A percentile compares a stretch with the other conserved stretches of the same genome.
Conservation (phyloP, 2,329 filamentous ascomycete genomes). For the Alternaria conjuncta region DNA sequence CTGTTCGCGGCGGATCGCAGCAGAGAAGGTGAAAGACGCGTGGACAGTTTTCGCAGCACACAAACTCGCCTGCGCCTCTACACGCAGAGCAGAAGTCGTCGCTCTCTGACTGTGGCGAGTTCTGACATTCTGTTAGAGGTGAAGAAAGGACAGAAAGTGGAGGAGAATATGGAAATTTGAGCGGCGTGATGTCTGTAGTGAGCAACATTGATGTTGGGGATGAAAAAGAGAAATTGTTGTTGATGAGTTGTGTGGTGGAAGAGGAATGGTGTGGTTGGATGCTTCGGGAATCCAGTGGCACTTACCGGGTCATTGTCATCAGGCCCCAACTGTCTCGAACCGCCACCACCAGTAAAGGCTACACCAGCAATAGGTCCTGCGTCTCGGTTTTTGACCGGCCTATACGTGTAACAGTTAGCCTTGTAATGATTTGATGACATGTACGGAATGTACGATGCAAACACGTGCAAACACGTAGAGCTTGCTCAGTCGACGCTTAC, state of each 20-base stretch:
- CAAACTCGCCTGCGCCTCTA: constrained; percentile 79
- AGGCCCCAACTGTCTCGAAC: constrained; percentile 66
- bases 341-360: constrained; percentile 62
- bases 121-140: constrained; percentile 51
- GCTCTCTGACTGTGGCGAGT: constrained; percentile 64
- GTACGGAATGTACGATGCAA: constrained; percentile 26
- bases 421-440: constrained; percentile 31
- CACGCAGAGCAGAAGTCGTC: constrained; percentile 91
- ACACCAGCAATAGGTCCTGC: constrained; percentile 70
- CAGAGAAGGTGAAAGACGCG: constrained; percentile 91
- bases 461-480: constrained; percentile 43
- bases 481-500: constrained; percentile 39
- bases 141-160: constrained; percentile 44
- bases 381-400: constrained; percentile 77
- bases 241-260: constrained; percentile 45
- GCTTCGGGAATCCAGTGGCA: constrained; percentile 51
- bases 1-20: constrained; percentile 72
- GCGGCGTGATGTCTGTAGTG: constrained; percentile 32
- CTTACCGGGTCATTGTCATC: constrained; percentile 64
- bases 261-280: constrained; percentile 51
- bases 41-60: constrained; percentile 93
- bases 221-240: constrained; percentile 34
- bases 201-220: constrained; percentile 43
- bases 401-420: constrained; percentile 52
- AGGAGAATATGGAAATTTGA: constrained; percentile 45